Conservation (phyloP, 768 basidiomycete species). For the Galerina marginata region DNA sequence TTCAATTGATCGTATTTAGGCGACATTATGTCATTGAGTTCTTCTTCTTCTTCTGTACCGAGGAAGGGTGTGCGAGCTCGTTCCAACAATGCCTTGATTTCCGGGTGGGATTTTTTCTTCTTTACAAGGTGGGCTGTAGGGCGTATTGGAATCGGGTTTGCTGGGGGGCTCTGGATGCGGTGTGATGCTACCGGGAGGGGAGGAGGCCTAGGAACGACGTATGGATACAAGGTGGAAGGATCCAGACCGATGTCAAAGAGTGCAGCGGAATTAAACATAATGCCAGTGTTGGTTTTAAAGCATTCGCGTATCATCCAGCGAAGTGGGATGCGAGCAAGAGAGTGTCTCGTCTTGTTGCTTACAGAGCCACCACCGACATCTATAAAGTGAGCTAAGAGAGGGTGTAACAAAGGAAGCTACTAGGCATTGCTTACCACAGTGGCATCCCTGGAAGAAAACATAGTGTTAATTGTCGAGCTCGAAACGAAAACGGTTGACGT, state of each 20-base stretch:
- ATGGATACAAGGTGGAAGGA: slow-evolving; percentile 49
- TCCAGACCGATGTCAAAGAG: slow-evolving; percentile 58
- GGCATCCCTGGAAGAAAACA: slow-evolving; percentile 43
- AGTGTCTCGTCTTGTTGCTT: slow-evolving; percentile 48
- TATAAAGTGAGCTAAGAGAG: slow-evolving; percentile 18
- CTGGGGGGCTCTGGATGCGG: slow-evolving; percentile 30
- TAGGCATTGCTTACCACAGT: slow-evolving; percentile 42
- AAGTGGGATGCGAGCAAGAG: slow-evolving; percentile 59
- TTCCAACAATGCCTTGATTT: slow-evolving; percentile 17
- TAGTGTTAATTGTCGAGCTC: background rate
- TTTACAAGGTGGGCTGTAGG: slow-evolving; percentile 25
- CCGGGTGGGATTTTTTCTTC: slow-evolving; percentile 21
- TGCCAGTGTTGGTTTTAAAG: slow-evolving; percentile 64
- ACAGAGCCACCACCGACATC: slow-evolving; percentile 67
- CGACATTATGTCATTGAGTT: slow-evolving; percentile 60
- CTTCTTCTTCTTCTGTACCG: slow-evolving; percentile 64
- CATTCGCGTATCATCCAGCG: slow-evolving; percentile 79
- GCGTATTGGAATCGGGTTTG: slow-evolving; percentile 29
- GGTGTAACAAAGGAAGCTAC: background rate
- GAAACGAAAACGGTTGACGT: slow-evolving; percentile 17
- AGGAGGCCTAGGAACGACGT: slow-evolving; percentile 42
- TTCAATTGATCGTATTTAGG: slow-evolving; percentile 66
- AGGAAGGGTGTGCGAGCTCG: slow-evolving; percentile 21
- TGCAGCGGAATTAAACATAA: slow-evolving; percentile 57
- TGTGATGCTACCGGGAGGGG: slow-evolving; percentile 30